Conservation (phyloP, 2,329 filamentous ascomycete genomes). For the Cladosporium sp. region DNA sequence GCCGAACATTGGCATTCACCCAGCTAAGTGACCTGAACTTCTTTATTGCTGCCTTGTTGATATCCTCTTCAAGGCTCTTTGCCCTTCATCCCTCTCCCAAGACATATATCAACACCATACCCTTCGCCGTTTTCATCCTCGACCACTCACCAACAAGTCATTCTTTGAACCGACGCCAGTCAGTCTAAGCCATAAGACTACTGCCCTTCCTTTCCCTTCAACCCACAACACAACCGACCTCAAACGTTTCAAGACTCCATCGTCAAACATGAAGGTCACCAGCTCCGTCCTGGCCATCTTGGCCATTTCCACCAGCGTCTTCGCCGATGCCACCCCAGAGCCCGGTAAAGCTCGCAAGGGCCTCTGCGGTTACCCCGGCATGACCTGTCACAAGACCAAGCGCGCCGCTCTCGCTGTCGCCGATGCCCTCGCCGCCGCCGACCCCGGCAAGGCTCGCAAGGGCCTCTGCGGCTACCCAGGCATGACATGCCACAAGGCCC, state of each 20-base stretch:
- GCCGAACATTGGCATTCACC: conserved; percentile 1
- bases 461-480: conserved; percentile 37
- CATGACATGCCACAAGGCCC: conserved; percentile 42
- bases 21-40: conserved; percentile 2
- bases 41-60: conserved; percentile 15
- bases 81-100: neutral
- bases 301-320: conserved; percentile 14
- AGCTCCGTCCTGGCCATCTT: conserved; percentile 18
- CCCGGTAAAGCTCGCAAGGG: conserved; percentile 1
- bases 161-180: conserved; percentile 12
- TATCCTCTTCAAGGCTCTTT: conserved; percentile 13
- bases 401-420: conserved; percentile 36
- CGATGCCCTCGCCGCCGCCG: conserved; percentile 29
- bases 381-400: conserved; percentile 32
- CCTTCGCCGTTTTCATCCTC: conserved; percentile 8
- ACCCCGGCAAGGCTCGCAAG: conserved; percentile 17
- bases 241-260: conserved; percentile 17
- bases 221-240: conserved; percentile 5
- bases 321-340: neutral
- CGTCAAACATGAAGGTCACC: conserved; percentile 25
- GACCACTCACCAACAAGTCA: conserved; percentile 16
- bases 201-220: neutral
- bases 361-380: conserved; percentile 19
- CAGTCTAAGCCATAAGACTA: conserved; percentile 9
- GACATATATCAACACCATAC: conserved; percentile 11